Conservation (phyloP, 129 eudicot species). For the Flaveria sonorensis region DNA sequence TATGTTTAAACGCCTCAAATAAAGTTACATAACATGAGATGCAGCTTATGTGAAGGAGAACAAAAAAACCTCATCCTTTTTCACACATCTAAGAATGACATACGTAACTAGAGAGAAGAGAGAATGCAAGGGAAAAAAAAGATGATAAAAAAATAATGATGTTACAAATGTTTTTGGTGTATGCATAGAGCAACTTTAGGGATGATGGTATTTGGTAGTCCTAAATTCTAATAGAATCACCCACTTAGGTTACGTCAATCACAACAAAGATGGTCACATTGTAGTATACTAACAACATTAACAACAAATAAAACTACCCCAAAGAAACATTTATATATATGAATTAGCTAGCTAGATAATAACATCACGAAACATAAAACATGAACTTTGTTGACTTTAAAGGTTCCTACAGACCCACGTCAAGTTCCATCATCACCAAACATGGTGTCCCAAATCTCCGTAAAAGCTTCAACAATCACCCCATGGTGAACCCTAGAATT, state of each 20-base stretch:
- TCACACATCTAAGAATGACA: too few relatives aligned
- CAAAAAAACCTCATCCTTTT: too few relatives aligned
- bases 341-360: background rate
- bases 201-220: too few relatives aligned
- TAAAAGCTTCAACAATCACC: constrained; percentile 68
- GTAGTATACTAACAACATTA: background rate
- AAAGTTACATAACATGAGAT: too few relatives aligned
- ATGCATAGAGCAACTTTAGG: too few relatives aligned
- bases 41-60: too few relatives aligned
- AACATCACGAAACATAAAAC: constrained; percentile 5
- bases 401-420: background rate
- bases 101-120: too few relatives aligned
- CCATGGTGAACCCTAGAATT: constrained; percentile 70
- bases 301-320: too few relatives aligned
- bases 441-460: constrained; percentile 78
- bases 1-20: too few relatives aligned
- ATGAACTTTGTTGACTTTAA: constrained; percentile 29
- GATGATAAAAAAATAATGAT: too few relatives aligned
- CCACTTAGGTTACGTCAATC: background rate
- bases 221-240: background rate
- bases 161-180: too few relatives aligned
- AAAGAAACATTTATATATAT: background rate
- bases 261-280: background rate
- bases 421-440: constrained; percentile 32
- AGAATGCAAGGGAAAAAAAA: too few relatives aligned